A percentile compares a stretch with the other conserved stretches of the same genome.
Conservation (phyloP, 2,329 filamentous ascomycete genomes). For the Ophiostoma sp. region DNA sequence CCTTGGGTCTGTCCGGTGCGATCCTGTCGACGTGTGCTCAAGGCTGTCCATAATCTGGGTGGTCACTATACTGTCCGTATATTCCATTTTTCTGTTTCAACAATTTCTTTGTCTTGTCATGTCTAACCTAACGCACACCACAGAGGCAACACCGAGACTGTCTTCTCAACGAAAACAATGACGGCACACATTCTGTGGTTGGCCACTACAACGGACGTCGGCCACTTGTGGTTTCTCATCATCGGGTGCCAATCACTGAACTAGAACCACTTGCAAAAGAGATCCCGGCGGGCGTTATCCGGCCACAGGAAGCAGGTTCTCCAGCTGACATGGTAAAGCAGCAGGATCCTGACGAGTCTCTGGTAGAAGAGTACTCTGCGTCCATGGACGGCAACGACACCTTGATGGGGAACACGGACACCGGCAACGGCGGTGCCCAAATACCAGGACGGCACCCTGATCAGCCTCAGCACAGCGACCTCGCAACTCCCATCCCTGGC, state of each 20-base stretch:
- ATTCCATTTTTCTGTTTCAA: neutral
- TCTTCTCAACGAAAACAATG: slow-evolving; percentile 4
- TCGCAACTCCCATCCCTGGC: neutral
- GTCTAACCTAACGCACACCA: neutral
- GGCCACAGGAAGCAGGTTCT: neutral
- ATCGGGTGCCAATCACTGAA: slow-evolving; percentile 21
- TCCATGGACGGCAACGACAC: neutral
- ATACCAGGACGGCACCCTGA: neutral
- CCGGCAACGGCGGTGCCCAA: neutral
- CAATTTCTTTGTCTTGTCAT: too few relatives aligned
- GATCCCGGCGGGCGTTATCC: neutral
- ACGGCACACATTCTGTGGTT: slow-evolving; percentile 30
- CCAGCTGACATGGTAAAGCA: neutral
- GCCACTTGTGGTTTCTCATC: slow-evolving; percentile 28
- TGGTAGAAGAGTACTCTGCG: neutral
- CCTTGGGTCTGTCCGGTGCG: slow-evolving; percentile 16
- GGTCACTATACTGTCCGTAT: neutral
- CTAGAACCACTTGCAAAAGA: slow-evolving; percentile 15
- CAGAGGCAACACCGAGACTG: neutral
- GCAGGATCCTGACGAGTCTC: neutral
- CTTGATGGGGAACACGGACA: neutral
- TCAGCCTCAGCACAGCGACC: neutral
- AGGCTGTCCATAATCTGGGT: slow-evolving; percentile 13
- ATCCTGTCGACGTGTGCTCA: slow-evolving; percentile 8
- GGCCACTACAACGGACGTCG: slow-evolving; percentile 20